Percentiles rank a stretch among this genome's conserved stretches.
Evolutionary conservation across 1,284 basidiomycete species (phyloP).

Genomic region (Puccinia hordei): DNA sequence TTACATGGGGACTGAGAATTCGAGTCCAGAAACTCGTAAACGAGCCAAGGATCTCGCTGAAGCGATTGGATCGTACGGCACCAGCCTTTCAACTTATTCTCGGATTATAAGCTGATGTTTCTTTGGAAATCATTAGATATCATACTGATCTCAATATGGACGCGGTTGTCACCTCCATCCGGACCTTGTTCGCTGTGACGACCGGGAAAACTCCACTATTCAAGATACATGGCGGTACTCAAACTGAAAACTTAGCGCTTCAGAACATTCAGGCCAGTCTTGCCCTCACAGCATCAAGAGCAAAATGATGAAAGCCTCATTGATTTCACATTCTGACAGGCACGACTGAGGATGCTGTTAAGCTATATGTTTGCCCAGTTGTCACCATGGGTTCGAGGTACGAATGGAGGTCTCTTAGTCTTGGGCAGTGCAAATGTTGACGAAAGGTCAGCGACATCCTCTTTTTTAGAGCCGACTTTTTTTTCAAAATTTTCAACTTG

Average conservation of each 20-base stretch:
- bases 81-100: not conserved
- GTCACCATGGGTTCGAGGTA: constrained; percentile 48
- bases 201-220: constrained; percentile 39
- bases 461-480: not conserved
- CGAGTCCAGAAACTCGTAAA: constrained; percentile 46
- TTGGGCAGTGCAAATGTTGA: constrained; percentile 50
- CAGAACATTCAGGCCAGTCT: constrained; percentile 45
- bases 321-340: not conserved
- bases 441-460: constrained; percentile 33
- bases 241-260: constrained; percentile 48
- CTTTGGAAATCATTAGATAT: constrained; percentile 20
- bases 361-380: constrained; percentile 51
- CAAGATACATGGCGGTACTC: constrained; percentile 42
- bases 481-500: not conserved
- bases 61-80: constrained; percentile 36
- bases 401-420: constrained; percentile 42
- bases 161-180: constrained; percentile 39
- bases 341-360: constrained; percentile 49
- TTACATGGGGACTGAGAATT: constrained; percentile 50
- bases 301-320: not conserved
- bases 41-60: constrained; percentile 44
- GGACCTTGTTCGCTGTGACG: constrained; percentile 37
- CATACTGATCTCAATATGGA: constrained; percentile 49
- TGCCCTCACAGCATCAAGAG: not conserved
- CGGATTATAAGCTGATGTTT: not conserved